Conservation (phyloP, 2,329 filamentous ascomycete species). For the Lachnellula occidentalis region DNA sequence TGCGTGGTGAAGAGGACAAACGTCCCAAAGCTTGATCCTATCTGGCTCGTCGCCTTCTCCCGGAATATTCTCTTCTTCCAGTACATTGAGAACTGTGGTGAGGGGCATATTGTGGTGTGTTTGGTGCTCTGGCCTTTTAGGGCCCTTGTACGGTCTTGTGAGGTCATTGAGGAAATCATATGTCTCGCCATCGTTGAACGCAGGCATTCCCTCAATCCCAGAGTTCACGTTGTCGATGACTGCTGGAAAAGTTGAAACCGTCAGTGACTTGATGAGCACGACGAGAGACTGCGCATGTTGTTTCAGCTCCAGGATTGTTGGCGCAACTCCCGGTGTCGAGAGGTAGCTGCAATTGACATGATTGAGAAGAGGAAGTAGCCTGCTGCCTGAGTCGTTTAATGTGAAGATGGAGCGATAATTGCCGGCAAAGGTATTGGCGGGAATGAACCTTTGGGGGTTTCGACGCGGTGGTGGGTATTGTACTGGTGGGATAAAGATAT, state of each 20-base stretch:
- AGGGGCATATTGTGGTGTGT: constrained; percentile 25
- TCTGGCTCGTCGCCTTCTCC: neutral
- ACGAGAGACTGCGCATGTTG: constrained; percentile 54
- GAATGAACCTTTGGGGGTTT: neutral
- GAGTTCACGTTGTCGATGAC: constrained; percentile 23
- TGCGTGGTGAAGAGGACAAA: constrained; percentile 23
- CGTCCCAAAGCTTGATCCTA: constrained; percentile 8
- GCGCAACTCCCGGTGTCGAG: constrained; percentile 45
- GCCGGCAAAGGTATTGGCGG: constrained; percentile 6
- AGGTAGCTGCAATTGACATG: constrained; percentile 55
- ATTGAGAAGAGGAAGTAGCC: constrained; percentile 26
- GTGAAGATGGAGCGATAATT: constrained; percentile 16
- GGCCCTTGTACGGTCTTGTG: constrained; percentile 40
- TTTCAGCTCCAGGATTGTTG: constrained; percentile 53
- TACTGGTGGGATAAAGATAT: neutral
- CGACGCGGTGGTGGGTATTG: neutral
- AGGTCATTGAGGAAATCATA: constrained; percentile 55
- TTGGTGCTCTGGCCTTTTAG: constrained; percentile 26
- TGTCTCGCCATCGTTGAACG: constrained; percentile 41
- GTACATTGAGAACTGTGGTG: constrained; percentile 21
- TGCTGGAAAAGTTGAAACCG: constrained; percentile 32
- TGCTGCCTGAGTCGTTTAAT: neutral
- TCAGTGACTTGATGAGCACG: constrained; percentile 45
- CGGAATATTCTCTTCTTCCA: constrained; percentile 6
- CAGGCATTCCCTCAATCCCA: neutral